Percentiles rank a stretch among this genome's conserved stretches.
These are phyloP conservation scores for Fusarium veterinarium DNA, from an alignment of 2,329 filamentous ascomycete genomes.

Conservation along the genomic window DNA sequence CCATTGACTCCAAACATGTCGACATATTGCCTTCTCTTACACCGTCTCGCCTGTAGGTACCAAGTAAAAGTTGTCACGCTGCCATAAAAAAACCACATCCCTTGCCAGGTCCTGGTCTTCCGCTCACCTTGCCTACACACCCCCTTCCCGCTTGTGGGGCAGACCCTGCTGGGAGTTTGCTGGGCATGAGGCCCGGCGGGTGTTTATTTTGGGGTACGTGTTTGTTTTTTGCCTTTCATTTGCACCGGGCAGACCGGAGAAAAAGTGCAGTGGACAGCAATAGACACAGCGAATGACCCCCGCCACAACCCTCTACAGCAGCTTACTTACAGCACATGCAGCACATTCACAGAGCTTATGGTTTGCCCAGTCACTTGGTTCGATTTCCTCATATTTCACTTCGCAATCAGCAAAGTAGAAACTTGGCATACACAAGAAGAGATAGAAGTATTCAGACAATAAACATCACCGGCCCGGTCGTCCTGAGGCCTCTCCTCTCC, in stretches of 20 bases:
- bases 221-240: neutral
- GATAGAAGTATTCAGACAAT: neutral
- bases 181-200: slow-evolving; percentile 22
- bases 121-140: slow-evolving; percentile 39
- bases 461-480: slow-evolving; percentile 42
- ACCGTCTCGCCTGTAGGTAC: slow-evolving; percentile 35
- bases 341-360: neutral
- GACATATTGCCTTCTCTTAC: slow-evolving; percentile 38
- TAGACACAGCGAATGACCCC: neutral
- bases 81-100: slow-evolving; percentile 34
- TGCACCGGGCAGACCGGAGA: slow-evolving; percentile 19
- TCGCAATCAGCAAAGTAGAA: slow-evolving; percentile 1
- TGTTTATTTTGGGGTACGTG: slow-evolving; percentile 21
- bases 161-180: slow-evolving; percentile 27
- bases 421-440: slow-evolving; percentile 13
- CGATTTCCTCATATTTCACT: neutral
- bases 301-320: slow-evolving; percentile 18
- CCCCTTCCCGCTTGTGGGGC: slow-evolving; percentile 36
- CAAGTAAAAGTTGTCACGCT: slow-evolving; percentile 38
- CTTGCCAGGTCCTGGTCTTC: slow-evolving; percentile 30
- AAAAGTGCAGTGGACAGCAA: neutral
- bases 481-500: slow-evolving; percentile 9
- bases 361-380: neutral
- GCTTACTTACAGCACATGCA: slow-evolving; percentile 10
- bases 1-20: slow-evolving; percentile 24